These are phyloP conservation scores for Calonectria ilicicola DNA, from an alignment of 2,329 filamentous ascomycete species.

Conservation along the genomic window DNA sequence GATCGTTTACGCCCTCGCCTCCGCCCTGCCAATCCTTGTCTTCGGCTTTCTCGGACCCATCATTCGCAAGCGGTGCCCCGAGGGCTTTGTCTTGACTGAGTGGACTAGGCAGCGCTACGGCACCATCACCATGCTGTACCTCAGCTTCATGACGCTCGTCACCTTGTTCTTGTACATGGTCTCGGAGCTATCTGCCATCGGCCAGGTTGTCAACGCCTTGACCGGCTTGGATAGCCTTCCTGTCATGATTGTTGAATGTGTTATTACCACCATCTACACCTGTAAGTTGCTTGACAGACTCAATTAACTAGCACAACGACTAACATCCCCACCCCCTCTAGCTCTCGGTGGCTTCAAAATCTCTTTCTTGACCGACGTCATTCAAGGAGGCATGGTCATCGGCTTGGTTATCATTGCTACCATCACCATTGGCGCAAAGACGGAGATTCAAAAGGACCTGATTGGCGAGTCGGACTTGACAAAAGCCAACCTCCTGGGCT, in stretches of 20 bases:
- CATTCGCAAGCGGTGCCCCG: conserved; percentile 82
- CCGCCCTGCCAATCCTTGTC: conserved; percentile 77
- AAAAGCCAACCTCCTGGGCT: conserved; percentile 78
- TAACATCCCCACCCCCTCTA: conserved; percentile 46
- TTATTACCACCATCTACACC: conserved; percentile 85
- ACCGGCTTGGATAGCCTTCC: conserved; percentile 82
- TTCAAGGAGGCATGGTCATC: conserved; percentile 84
- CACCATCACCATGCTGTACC: conserved; percentile 73
- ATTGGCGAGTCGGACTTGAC: conserved; percentile 77
- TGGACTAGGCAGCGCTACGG: conserved; percentile 88
- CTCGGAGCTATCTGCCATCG: conserved; percentile 82
- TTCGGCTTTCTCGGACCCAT: conserved; percentile 82
- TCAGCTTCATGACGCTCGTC: conserved; percentile 82
- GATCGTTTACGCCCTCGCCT: conserved; percentile 80
- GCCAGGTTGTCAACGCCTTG: conserved; percentile 80
- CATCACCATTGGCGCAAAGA: conserved; percentile 82
- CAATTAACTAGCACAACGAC: neutral
- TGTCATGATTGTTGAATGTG: conserved; percentile 81
- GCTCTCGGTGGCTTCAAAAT: conserved; percentile 86
- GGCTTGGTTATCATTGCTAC: conserved; percentile 80
- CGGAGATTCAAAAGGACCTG: conserved; percentile 76
- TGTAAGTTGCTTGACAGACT: conserved; percentile 60
- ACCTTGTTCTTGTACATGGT: conserved; percentile 92
- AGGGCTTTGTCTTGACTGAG: conserved; percentile 87
- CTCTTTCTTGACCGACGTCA: conserved; percentile 85